A percentile compares a stretch with the other conserved stretches of the same genome.
Evolutionary conservation across 2,329 filamentous ascomycete genomes (phyloP).

Genomic region (Hysterium pulicare): DNA sequence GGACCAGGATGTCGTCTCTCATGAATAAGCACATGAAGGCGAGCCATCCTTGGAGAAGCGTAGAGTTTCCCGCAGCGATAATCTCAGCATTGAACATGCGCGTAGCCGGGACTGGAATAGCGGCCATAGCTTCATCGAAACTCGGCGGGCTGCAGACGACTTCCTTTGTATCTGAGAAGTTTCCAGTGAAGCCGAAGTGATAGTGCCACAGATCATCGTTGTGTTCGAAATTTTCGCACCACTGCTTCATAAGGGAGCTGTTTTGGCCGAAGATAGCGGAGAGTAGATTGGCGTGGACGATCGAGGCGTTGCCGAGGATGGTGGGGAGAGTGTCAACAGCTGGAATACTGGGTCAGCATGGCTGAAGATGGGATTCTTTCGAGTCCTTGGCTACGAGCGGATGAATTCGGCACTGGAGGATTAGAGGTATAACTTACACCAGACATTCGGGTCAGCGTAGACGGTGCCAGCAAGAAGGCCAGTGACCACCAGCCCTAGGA

Average conservation of each 20-base stretch:
- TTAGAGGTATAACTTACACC: too few relatives aligned
- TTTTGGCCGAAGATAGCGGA: not conserved
- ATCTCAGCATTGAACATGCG: constrained; percentile 1
- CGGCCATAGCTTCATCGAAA: not conserved
- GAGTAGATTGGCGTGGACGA: not conserved
- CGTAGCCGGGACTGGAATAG: not conserved
- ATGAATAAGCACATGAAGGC: not conserved
- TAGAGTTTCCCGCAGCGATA: not conserved
- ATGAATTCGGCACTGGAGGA: too few relatives aligned
- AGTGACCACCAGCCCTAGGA: too few relatives aligned
- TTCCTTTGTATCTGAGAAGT: not conserved
- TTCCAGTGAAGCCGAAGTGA: not conserved
- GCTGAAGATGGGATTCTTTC: too few relatives aligned
- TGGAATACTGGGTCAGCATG: too few relatives aligned
- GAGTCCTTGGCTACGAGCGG: too few relatives aligned
- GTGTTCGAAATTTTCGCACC: not conserved
- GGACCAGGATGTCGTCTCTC: not conserved
- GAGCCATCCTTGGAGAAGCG: not conserved
- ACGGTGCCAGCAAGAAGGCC: too few relatives aligned
- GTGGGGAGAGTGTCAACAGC: not conserved
- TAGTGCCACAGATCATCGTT: not conserved
- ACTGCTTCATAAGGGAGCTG: not conserved
- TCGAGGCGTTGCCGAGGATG: not conserved
- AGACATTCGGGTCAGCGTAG: too few relatives aligned
- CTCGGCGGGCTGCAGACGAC: not conserved